Base-by-base conservation (phyloP, 805 yeast genomes). In the Wickerhamomyces mucosus region DNA sequence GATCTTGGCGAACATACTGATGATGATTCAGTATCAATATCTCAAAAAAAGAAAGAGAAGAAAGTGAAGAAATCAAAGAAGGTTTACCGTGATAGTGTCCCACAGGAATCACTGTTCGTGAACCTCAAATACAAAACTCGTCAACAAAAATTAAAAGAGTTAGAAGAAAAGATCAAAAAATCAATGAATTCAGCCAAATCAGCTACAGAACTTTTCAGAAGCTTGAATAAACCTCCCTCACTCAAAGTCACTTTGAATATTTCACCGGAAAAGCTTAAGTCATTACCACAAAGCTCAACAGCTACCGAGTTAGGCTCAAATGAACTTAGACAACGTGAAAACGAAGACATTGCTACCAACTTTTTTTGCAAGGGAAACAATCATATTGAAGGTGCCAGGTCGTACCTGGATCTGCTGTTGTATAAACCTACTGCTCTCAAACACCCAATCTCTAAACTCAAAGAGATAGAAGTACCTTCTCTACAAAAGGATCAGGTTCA, bases 121-220 rank as follows among this genome's bases (percentile, higher is more conserved):
- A 31, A 32, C 3, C 38, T 45, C 33, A 45, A 42, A 21, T 45
- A 45, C 17, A 43, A 41, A 18, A 36, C 46, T 14, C 41, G 31
- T 3, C 31, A 37, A 3, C 28, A 41, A 19, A 37, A 36, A 18
- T 37, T 48, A 7, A 31, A 31, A 5, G 48, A 41, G 11, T 21
- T 50, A 7, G 53, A 48, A 29, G 30, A 34, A 15, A 50, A 46
- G 33, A 48, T 48, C 17, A 39, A 30, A 15, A 27, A 28, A 2
- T 24, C 45, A 2, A 14, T 38, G 6, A 6, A 32, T 4, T 35
- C 33, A n/a, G 28, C 48, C 2, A 37, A 39, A 0, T 39, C 46
- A 14, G 43, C 50, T 1, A 46, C 27, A 29, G 45, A 42, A n/a
- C 20, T 50, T 5, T 30, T 39, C 12, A 24, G 32, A 5, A 36